phyloP scores from a whole-genome alignment of 2,329 filamentous ascomycete species.

The Xylaria multiplex region DNA sequence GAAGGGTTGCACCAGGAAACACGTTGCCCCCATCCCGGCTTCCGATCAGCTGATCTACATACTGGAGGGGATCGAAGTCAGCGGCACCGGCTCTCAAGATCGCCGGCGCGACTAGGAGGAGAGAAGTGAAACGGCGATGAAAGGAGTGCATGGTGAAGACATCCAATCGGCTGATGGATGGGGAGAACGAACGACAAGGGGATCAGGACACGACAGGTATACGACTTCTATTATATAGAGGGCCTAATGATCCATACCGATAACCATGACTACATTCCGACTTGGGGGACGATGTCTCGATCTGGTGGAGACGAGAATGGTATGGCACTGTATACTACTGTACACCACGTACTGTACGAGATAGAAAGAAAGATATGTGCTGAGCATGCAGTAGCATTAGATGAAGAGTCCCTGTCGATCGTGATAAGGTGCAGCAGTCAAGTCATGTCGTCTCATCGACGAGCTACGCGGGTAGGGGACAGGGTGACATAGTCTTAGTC shows the following conservation, averaged over 20 bases:
- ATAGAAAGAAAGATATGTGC: background rate
- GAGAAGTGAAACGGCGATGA: constrained; percentile 28
- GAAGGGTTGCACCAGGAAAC: constrained; percentile 55
- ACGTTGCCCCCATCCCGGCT: constrained; percentile 60
- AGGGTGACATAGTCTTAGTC: constrained; percentile 35
- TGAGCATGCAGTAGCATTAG: constrained; percentile 22
- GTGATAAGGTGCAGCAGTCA: constrained; percentile 36
- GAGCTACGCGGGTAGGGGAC: constrained; percentile 24
- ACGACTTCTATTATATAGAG: constrained; percentile 30
- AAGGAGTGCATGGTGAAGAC: constrained; percentile 40
- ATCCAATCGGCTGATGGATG: constrained; percentile 18
- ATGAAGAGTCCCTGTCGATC: constrained; percentile 31
- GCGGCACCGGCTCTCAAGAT: constrained; percentile 36
- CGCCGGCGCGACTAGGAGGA: constrained; percentile 36
- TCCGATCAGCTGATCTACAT: constrained; percentile 65
- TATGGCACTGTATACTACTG: constrained; percentile 3
- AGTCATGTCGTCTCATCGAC: constrained; percentile 32
- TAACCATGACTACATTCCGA: constrained; percentile 30
- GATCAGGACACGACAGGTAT: constrained; percentile 15
- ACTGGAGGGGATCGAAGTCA: constrained; percentile 52
- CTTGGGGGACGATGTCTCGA: constrained; percentile 28
- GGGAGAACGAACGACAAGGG: constrained; percentile 9
- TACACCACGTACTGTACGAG: constrained; percentile 5
- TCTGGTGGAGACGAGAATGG: constrained; percentile 23
- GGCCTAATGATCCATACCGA: constrained; percentile 20